Base-by-base conservation (phyloP, 2,329 filamentous ascomycete genomes). In the Diaporthe humulicola region DNA sequence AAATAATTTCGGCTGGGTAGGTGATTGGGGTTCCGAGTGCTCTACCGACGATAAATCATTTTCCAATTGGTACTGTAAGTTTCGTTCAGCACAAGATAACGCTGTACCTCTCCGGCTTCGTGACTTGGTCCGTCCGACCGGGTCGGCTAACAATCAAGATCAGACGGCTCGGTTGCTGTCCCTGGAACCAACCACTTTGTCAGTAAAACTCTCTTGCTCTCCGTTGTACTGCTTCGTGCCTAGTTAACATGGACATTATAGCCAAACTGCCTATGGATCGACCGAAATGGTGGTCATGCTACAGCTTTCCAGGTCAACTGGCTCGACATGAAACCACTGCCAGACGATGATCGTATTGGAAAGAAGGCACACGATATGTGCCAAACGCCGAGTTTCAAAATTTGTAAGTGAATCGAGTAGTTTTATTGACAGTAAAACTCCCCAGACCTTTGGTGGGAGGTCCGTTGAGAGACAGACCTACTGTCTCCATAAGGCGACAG, bases 261-360 rank as follows among this genome's bases (percentile, higher is more conserved):
- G 57, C 57, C 57, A n/a, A 61, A 61, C 14, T 61, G 57, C 36
- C 12, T 61, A n/a, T 61, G 57, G 57, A 61, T 61, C 17, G 57
- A 61, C n/a, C 1, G 2, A 9, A 3, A 42, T 30, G 57, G 57
- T 9, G 38, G n/a, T 25, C 1, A 3, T 30, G 57, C 57, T 15
- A 61, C 57, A 42, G 57, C 22, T n/a, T 61, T 61, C 28, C 52
- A 56, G 40, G 57, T 61, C 19, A 61, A 61, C 14, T 61, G 57
- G 57, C 7, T 15, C 3, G 57, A 61, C 15, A 25, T 61, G 57
- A 61, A 17, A 25, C 57, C 57, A n/a, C 6, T 7, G 1, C n/a
- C 15, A 17, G 10, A 38, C 36, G 57, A 61, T 38, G 28, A n/a
- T 25, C 57, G 57, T 38, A 10, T 61, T 40, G 57, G 57, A 7